Conservation (phyloP, 768 basidiomycete species). For the Mycena galopus region DNA sequence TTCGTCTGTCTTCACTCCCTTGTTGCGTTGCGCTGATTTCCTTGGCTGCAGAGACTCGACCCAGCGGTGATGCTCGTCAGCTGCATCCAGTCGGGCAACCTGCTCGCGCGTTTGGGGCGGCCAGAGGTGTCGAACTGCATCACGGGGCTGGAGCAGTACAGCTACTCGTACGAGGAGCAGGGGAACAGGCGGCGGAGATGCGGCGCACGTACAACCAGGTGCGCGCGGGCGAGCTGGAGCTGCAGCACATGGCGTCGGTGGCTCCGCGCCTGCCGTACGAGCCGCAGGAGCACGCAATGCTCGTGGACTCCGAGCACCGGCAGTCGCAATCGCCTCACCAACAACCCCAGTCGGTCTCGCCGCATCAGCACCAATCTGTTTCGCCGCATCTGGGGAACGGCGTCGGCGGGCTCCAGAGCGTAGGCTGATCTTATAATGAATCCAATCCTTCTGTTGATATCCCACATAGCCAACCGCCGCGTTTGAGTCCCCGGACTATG, state of each 20-base stretch:
- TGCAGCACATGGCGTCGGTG: slow-evolving; percentile 62
- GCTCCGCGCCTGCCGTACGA: slow-evolving; percentile 51
- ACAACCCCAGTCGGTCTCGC: neutral
- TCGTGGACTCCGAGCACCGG: slow-evolving; percentile 46
- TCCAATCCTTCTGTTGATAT: neutral
- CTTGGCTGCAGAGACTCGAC: slow-evolving; percentile 70
- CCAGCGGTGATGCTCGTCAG: slow-evolving; percentile 92
- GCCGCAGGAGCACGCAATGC: slow-evolving; percentile 43
- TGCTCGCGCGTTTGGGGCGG: slow-evolving; percentile 86
- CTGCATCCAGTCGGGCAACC: slow-evolving; percentile 85
- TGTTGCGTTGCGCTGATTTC: neutral
- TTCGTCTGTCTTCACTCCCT: slow-evolving; percentile 46
- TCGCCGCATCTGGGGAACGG: slow-evolving; percentile 23
- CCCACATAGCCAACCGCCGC: slow-evolving; percentile 26
- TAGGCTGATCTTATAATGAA: neutral
- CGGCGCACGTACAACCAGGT: slow-evolving; percentile 61
- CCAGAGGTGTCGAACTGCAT: slow-evolving; percentile 89
- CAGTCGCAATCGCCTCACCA: slow-evolving; percentile 12
- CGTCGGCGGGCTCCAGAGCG: slow-evolving; percentile 15
- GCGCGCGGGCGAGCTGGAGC: slow-evolving; percentile 57
- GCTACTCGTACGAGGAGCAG: slow-evolving; percentile 90
- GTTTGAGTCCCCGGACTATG: slow-evolving; percentile 26
- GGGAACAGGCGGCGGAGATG: slow-evolving; percentile 82
- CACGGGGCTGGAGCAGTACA: slow-evolving; percentile 89
- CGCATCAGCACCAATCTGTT: neutral